Conservation (phyloP, 768 basidiomycete genomes). For the Melanogaster broomeanus region DNA sequence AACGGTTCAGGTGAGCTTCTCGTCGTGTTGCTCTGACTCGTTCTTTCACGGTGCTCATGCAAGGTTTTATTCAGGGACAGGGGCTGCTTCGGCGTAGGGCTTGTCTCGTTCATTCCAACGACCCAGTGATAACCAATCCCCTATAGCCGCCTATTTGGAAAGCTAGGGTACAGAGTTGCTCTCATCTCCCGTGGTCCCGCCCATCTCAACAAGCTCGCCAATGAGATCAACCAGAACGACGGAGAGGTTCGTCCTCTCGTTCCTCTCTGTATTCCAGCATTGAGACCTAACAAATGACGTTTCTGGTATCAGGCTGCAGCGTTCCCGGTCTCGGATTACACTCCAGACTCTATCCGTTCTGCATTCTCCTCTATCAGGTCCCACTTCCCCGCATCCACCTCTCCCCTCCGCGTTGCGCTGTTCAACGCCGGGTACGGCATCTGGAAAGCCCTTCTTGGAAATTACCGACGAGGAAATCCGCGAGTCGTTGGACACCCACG, state of each 20-base stretch:
- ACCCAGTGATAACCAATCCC: not conserved
- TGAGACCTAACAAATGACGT: not conserved
- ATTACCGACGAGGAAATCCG: constrained; percentile 59
- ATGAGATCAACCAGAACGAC: constrained; percentile 56
- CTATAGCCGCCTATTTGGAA: constrained; percentile 60
- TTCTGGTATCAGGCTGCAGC: constrained; percentile 47
- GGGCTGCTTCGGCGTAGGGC: constrained; percentile 57
- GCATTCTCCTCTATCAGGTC: constrained; percentile 49
- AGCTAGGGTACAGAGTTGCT: constrained; percentile 66
- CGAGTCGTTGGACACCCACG: constrained; percentile 49
- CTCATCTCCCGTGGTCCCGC: constrained; percentile 61
- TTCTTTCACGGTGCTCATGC: constrained; percentile 1
- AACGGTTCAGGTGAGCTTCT: constrained; percentile 36
- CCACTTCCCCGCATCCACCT: constrained; percentile 46
- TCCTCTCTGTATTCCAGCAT: not conserved
- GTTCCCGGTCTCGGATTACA: constrained; percentile 56
- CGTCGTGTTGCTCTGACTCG: not conserved
- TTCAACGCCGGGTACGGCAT: constrained; percentile 61
- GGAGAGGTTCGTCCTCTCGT: constrained; percentile 48
- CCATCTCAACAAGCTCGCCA: constrained; percentile 51
- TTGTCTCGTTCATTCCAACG: not conserved
- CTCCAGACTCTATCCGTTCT: constrained; percentile 49
- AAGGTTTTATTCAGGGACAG: constrained; percentile 48
- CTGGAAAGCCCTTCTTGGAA: constrained; percentile 70
- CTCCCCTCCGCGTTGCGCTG: constrained; percentile 59